Conservation (phyloP, 106 monocot species). For the Apostasia ramifera region DNA sequence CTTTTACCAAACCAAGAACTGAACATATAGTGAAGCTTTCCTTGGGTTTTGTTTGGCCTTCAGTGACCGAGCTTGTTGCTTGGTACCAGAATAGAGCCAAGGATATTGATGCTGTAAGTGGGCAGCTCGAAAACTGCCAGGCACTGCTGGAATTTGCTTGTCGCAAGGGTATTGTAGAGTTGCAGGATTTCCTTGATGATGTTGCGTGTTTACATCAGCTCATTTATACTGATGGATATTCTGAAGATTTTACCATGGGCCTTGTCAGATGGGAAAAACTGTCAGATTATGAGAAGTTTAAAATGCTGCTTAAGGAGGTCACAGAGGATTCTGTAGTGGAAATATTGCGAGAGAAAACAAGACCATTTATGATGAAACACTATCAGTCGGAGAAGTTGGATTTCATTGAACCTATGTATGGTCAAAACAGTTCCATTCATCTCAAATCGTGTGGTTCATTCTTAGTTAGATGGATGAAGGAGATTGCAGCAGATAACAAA, state of each 20-base stretch:
- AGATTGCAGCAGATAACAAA: constrained; percentile 61
- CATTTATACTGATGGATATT: constrained; percentile 44
- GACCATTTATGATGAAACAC: constrained; percentile 75
- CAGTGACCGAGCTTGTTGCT: constrained; percentile 42
- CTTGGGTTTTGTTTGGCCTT: constrained; percentile 67
- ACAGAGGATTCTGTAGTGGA: constrained; percentile 46
- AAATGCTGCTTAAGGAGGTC: constrained; percentile 60
- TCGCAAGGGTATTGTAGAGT: constrained; percentile 56
- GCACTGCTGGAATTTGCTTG: constrained; percentile 68
- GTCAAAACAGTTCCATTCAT: not conserved
- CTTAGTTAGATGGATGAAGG: constrained; percentile 79
- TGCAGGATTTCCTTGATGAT: constrained; percentile 63
- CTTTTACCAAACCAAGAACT: constrained; percentile 30
- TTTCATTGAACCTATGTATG: constrained; percentile 10
- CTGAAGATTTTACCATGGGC: constrained; percentile 56
- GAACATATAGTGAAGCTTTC: constrained; percentile 60
- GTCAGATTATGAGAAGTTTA: constrained; percentile 84
- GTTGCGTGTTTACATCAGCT: constrained; percentile 70
- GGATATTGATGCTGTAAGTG: constrained; percentile 87
- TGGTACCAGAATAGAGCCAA: constrained; percentile 83
- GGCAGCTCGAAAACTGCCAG: constrained; percentile 82
- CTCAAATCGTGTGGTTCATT: constrained; percentile 34
- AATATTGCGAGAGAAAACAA: constrained; percentile 55
- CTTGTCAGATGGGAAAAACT: constrained; percentile 73
- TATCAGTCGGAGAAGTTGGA: not conserved